A percentile compares a stretch with the other conserved stretches of the same genome.
Conservation (phyloP, 306 rosid genomes). For the Amphicarpaea edgeworthii region DNA sequence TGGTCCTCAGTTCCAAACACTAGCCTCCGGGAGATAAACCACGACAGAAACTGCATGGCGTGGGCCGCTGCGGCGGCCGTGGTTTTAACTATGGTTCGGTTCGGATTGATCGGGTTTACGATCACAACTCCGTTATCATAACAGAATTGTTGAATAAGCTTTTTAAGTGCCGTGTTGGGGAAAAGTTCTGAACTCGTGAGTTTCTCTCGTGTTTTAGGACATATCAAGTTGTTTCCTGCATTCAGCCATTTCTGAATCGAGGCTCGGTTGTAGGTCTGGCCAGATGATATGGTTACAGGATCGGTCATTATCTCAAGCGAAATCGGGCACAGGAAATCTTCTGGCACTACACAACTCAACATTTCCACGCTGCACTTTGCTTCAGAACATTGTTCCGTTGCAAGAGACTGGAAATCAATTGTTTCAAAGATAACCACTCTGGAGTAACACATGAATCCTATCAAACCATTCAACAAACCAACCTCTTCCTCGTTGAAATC, state of each 20-base stretch:
- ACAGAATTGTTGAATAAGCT: conserved; percentile 60
- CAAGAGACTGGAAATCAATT: conserved; percentile 45
- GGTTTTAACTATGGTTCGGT: neutral
- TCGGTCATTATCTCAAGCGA: conserved; percentile 78
- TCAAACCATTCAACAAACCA: conserved; percentile 58
- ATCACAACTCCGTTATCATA: conserved; percentile 47
- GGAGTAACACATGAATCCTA: conserved; percentile 61
- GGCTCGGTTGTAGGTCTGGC: conserved; percentile 79
- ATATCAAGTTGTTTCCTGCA: conserved; percentile 61
- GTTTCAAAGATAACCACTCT: conserved; percentile 66
- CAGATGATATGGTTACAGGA: conserved; percentile 81
- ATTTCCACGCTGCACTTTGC: conserved; percentile 35
- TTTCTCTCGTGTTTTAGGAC: conserved; percentile 78
- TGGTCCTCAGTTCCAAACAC: conserved; percentile 60
- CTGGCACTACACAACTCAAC: conserved; percentile 48
- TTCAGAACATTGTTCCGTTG: conserved; percentile 12
- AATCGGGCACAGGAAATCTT: conserved; percentile 80
- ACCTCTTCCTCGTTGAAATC: conserved; percentile 41
- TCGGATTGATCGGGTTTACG: neutral
- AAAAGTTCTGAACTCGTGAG: conserved; percentile 53
- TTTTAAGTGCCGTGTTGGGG: conserved; percentile 59
- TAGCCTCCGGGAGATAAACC: conserved; percentile 55
- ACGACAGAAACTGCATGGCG: conserved; percentile 58
- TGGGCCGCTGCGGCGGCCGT: conserved; percentile 46
- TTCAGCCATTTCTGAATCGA: conserved; percentile 76